A percentile compares a stretch with the other conserved stretches of the same genome.
Evolutionary conservation across 1,284 basidiomycete species (phyloP).

Genomic region (Ganoderma boninense): DNA sequence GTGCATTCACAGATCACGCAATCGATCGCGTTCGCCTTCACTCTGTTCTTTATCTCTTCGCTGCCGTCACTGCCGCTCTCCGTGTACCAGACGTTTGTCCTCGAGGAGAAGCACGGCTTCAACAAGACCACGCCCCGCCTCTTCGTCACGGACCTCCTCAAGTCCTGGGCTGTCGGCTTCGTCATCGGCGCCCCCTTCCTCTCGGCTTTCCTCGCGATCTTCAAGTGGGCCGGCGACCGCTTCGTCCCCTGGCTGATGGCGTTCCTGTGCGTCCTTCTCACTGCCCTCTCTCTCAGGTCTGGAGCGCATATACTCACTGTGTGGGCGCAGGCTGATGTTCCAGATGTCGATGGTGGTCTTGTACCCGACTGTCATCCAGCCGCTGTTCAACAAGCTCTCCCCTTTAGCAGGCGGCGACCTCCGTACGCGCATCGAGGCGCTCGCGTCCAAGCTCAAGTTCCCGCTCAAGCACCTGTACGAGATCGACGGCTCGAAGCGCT

Average conservation of each 20-base stretch:
- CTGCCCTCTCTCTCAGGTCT: not conserved
- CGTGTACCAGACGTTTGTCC: constrained; percentile 90
- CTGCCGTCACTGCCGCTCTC: constrained; percentile 78
- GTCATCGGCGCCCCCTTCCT: constrained; percentile 90
- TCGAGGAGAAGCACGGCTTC: constrained; percentile 96
- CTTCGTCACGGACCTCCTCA: constrained; percentile 84
- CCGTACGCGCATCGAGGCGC: constrained; percentile 74
- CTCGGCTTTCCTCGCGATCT: constrained; percentile 87
- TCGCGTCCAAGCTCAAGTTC: constrained; percentile 88
- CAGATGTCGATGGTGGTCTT: constrained; percentile 87
- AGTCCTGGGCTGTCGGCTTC: constrained; percentile 79
- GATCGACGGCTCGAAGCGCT: constrained; percentile 96
- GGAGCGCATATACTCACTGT: not conserved
- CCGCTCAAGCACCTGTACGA: constrained; percentile 96
- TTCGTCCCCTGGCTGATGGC: constrained; percentile 92
- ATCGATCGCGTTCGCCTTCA: constrained; percentile 81
- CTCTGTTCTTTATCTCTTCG: constrained; percentile 73
- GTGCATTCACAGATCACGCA: constrained; percentile 71
- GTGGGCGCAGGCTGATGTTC: constrained; percentile 69
- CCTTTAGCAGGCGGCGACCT: constrained; percentile 83
- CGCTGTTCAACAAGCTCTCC: constrained; percentile 96
- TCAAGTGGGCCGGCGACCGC: constrained; percentile 91
- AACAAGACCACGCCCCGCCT: constrained; percentile 89
- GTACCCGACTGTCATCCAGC: constrained; percentile 93
- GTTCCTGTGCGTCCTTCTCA: constrained; percentile 65